A percentile compares a stretch with the other conserved stretches of the same genome.
These are phyloP conservation scores for Globisporangium sylvaticum DNA, from an alignment of 352 stramenopile genomes.

Conservation along the genomic window DNA sequence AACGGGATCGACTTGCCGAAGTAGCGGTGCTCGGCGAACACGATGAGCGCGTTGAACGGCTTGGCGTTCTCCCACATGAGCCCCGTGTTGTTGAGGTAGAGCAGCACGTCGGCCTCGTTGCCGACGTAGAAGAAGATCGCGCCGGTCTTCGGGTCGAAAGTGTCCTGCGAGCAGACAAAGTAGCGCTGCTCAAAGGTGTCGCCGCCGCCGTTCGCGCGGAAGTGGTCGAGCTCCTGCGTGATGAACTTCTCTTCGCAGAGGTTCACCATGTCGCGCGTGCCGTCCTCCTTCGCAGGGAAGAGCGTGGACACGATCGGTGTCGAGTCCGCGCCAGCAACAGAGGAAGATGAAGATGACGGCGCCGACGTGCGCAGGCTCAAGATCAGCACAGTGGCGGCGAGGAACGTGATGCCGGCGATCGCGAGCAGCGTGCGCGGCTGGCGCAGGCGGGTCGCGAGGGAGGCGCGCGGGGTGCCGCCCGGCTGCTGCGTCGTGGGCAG, in stretches of 20 bases:
- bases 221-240: constrained; percentile 76
- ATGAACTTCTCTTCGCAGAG: constrained; percentile 73
- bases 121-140: neutral
- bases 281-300: constrained; percentile 17
- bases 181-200: constrained; percentile 81
- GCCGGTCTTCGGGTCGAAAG: constrained; percentile 17
- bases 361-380: neutral
- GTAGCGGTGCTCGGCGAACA: constrained; percentile 80
- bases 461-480: neutral
- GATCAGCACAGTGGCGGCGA: neutral
- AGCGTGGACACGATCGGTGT: neutral
- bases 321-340: neutral
- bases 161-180: constrained; percentile 62
- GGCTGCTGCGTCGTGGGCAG: neutral
- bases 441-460: neutral
- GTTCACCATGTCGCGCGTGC: constrained; percentile 36
- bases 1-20: constrained; percentile 74
- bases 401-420: neutral
- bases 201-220: constrained; percentile 37
- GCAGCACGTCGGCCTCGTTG: neutral
- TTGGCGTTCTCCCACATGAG: neutral
- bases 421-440: neutral
- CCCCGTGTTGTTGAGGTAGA: neutral
- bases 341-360: neutral
- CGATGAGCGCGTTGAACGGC: constrained; percentile 33